A percentile compares a stretch with the other conserved stretches of the same genome.
These are phyloP conservation scores for Sanghuangporus sanghuang DNA, from an alignment of 1,284 basidiomycete genomes.

Conservation along the genomic window DNA sequence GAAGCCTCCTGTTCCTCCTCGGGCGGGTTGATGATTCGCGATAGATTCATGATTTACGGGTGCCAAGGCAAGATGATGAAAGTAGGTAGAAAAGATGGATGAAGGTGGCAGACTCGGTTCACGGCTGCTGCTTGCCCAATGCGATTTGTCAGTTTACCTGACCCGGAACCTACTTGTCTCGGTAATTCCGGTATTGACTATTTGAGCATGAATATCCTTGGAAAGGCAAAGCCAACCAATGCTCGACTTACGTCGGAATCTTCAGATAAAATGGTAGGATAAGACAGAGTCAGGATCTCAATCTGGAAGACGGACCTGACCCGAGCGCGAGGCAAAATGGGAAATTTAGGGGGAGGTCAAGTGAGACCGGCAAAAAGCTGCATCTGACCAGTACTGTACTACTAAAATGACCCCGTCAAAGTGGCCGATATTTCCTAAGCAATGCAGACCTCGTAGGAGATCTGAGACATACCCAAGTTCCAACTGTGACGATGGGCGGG, in stretches of 20 bases:
- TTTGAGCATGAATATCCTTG: neutral
- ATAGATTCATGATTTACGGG: constrained; percentile 14
- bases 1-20: neutral
- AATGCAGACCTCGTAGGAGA: neutral
- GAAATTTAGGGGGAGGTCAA: neutral
- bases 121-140: neutral
- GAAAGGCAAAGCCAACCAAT: neutral
- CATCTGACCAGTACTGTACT: neutral
- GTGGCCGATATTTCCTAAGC: neutral
- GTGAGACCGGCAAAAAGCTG: neutral
- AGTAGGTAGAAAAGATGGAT: neutral
- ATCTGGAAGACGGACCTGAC: neutral
- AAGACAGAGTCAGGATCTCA: neutral
- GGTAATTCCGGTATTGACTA: neutral
- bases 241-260: neutral
- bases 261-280: neutral
- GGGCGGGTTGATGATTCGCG: constrained; percentile 16
- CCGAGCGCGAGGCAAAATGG: neutral
- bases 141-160: neutral
- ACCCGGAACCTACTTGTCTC: neutral
- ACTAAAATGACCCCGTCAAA: neutral
- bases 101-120: neutral
- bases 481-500: neutral
- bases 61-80: neutral
- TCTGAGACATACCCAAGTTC: neutral